phyloP scores from a whole-genome alignment of 2,329 filamentous ascomycete genomes.

The Aspergillus fijiensis region DNA sequence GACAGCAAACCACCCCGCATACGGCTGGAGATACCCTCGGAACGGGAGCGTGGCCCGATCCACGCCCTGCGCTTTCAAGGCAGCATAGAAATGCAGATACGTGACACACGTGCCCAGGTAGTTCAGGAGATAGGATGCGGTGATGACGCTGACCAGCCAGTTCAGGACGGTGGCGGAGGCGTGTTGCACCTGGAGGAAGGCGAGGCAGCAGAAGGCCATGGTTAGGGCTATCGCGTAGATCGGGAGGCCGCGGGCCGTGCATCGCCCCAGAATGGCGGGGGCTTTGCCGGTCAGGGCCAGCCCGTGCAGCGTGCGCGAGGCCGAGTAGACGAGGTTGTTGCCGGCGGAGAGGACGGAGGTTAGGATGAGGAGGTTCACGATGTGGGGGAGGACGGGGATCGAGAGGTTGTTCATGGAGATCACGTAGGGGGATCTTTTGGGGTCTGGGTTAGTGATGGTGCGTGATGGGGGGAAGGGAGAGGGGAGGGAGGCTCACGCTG shows the following conservation, averaged over 20 bases:
- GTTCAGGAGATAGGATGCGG: conserved; percentile 31
- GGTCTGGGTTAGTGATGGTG: background rate
- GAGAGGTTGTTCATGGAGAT: conserved; percentile 62
- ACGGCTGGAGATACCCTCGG: conserved; percentile 66
- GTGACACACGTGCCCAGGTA: conserved; percentile 62
- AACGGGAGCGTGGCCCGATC: conserved; percentile 67
- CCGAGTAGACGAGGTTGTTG: conserved; percentile 64
- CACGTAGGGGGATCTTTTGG: conserved; percentile 58
- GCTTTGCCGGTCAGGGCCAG: conserved; percentile 65
- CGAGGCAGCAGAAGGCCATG: conserved; percentile 64
- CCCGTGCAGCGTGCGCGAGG: conserved; percentile 63
- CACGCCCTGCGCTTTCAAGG: conserved; percentile 65
- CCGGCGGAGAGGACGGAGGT: conserved; percentile 65
- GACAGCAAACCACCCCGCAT: conserved; percentile 65
- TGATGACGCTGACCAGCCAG: conserved; percentile 35
- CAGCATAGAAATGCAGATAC: conserved; percentile 69
- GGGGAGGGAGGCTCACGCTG: conserved; percentile 42
- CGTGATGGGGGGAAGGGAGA: background rate
- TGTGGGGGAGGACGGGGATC: conserved; percentile 61
- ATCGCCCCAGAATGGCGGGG: conserved; percentile 45
- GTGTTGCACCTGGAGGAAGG: conserved; percentile 68
- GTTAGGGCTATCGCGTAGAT: conserved; percentile 66
- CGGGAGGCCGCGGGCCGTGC: conserved; percentile 64
- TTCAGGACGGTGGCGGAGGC: conserved; percentile 62
- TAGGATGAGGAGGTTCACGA: conserved; percentile 68